Evolutionary conservation across 208 protist species (phyloP).

Genomic region (Leishmania arabica): DNA sequence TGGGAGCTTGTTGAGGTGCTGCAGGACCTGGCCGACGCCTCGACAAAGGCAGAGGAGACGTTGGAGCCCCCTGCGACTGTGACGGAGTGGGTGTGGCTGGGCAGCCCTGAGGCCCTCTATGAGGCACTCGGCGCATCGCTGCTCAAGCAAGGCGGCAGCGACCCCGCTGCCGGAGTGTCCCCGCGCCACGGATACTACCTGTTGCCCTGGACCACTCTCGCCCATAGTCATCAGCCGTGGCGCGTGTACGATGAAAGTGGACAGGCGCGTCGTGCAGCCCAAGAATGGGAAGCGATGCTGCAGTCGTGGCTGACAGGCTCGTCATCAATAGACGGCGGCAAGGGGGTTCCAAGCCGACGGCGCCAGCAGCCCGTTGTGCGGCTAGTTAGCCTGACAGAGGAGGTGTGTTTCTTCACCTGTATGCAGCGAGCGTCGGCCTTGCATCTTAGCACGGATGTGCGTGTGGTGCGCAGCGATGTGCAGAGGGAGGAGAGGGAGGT

Average conservation of each 20-base stretch:
- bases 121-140: slow-evolving; percentile 11
- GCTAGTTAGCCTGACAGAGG: slow-evolving; percentile 54
- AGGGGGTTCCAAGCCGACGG: background rate
- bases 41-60: background rate
- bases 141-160: background rate
- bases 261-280: slow-evolving; percentile 43
- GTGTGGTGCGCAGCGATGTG: slow-evolving; percentile 20
- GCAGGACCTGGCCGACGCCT: slow-evolving; percentile 17
- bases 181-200: slow-evolving; percentile 31
- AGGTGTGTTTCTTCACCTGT: slow-evolving; percentile 44
- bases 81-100: slow-evolving; percentile 61
- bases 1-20: slow-evolving; percentile 65
- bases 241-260: slow-evolving; percentile 88
- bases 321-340: background rate
- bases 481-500: slow-evolving; percentile 19
- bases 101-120: slow-evolving; percentile 44
- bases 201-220: slow-evolving; percentile 79
- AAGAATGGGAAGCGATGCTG: slow-evolving; percentile 46
- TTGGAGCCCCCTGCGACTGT: background rate
- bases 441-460: slow-evolving; percentile 17
- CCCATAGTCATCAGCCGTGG: slow-evolving; percentile 55
- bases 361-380: slow-evolving; percentile 32
- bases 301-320: slow-evolving; percentile 29
- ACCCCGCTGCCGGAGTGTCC: background rate
- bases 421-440: slow-evolving; percentile 11